Conservation (phyloP, 371 early-diverging fungal species). For the Mortierella sp. region DNA sequence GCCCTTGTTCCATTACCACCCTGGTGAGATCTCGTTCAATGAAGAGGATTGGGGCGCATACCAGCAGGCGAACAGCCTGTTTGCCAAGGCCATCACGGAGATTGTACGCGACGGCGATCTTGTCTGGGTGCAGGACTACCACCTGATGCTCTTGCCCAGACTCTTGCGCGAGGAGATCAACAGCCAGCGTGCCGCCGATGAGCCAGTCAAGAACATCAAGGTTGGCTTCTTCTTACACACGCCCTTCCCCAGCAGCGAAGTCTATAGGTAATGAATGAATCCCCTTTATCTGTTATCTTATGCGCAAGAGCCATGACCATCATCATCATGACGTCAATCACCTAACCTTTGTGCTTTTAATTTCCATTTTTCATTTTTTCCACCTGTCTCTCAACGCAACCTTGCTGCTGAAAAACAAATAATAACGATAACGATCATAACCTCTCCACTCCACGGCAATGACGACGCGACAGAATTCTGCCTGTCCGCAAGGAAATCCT, state of each 20-base stretch:
- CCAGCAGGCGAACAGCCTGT: conserved; percentile 90
- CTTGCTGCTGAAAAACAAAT: neutral
- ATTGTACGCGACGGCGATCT: conserved; percentile 93
- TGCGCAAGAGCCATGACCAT: conserved; percentile 8
- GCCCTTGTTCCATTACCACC: conserved; percentile 99
- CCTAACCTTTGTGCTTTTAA: neutral
- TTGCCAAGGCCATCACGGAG: conserved; percentile 90
- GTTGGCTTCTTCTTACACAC: conserved; percentile 99
- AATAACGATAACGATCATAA: neutral
- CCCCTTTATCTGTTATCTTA: neutral
- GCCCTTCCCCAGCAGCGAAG: conserved; percentile 97
- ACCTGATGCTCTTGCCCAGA: conserved; percentile 96
- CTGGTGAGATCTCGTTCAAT: conserved; percentile 96
- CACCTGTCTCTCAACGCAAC: neutral
- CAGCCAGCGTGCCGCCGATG: conserved; percentile 47
- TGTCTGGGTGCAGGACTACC: conserved; percentile 99
- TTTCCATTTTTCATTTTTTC: neutral
- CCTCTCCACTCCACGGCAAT: neutral
- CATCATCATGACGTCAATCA: conserved; percentile 23
- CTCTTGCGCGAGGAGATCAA: conserved; percentile 80
- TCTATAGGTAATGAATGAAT: conserved; percentile 76
- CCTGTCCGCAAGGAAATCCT: conserved; percentile 94
- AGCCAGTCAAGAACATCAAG: conserved; percentile 77
- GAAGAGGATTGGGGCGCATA: conserved; percentile 97
- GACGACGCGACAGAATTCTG: conserved; percentile 70